Evolutionary conservation across 1,284 basidiomycete genomes (phyloP), one percentile per base, ranked within the genome.

Genomic region (Tylopilus orsonianus): DNA sequence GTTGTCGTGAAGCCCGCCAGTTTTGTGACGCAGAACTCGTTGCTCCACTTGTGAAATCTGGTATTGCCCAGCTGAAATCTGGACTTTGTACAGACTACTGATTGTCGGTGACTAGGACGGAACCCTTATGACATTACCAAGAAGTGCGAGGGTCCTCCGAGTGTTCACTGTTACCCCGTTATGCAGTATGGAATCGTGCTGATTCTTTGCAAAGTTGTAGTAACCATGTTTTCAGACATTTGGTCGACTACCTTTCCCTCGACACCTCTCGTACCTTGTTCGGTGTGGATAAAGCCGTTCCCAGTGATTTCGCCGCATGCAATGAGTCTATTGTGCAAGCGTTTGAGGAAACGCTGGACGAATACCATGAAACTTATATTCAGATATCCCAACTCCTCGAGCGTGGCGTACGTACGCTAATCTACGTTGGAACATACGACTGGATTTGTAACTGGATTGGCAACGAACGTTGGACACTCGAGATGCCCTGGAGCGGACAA

Each of bases 391-490:
- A 75, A 2, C 74, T 93, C 24, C 77, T 93, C 18, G 89, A 92
- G 60, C 78, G 87, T 24, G 81, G 79, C 3, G 71, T 93, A 30
- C 70, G 77, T 10, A 82, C 83, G 4, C 74, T 93, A 9, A 79
- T 90, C 49, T 90, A 89, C 55, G 84, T 81, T 9, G 87, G 86
- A 3, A 75, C 73, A 2, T 77, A 80, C 52, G 85, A 89, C 64
- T 85, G 76, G 73, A 82, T 86, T 53, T 88, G 86, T 64, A 89
- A 88, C 64, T 83, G 81, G 75, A 70, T 87, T 26, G 83, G 80
- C 5, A 87, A 87, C 56, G 78, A 84, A 56, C 65, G 73, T 16
- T 85, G 81, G 83, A 80, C 81, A 20, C 63, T 76, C 39, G 65
- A 58, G 1, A 67, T 87, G 52, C 74, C 82, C 50, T 87, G 84